Evolutionary conservation across 768 basidiomycete species (phyloP).

Genomic region (Hygrocybe punicea): DNA sequence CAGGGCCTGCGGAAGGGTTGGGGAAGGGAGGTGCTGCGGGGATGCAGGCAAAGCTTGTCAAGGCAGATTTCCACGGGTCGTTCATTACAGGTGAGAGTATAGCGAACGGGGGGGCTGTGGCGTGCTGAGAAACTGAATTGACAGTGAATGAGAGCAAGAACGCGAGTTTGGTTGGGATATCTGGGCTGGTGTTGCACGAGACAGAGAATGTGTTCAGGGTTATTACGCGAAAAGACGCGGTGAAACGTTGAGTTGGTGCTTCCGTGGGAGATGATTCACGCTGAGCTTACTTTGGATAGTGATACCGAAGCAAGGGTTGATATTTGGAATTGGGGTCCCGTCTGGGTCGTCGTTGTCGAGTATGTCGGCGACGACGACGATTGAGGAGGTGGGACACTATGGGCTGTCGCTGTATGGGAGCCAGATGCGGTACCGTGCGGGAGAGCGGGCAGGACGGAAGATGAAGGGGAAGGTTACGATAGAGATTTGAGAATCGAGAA

Average conservation of each 20-base stretch:
- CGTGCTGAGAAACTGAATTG: not conserved
- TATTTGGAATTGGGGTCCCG: conserved; percentile 75
- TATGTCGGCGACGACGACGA: conserved; percentile 46
- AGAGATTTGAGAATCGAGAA: conserved; percentile 47
- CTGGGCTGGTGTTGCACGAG: conserved; percentile 85
- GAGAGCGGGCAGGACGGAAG: conserved; percentile 76
- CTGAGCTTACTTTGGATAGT: conserved; percentile 47
- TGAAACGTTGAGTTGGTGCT: conserved; percentile 62
- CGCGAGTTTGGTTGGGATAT: conserved; percentile 64
- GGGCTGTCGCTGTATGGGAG: conserved; percentile 81
- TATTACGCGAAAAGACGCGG: conserved; percentile 60
- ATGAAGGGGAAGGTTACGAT: conserved; percentile 86
- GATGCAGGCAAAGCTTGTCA: conserved; percentile 82
- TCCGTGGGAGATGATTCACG: not conserved
- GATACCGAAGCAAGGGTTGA: conserved; percentile 68
- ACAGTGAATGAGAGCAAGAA: conserved; percentile 77
- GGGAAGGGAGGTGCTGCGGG: conserved; percentile 51
- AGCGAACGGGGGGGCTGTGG: not conserved
- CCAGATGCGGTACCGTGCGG: conserved; percentile 78
- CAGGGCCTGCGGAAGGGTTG: conserved; percentile 27
- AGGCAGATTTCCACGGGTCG: conserved; percentile 86
- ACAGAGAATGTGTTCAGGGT: conserved; percentile 87
- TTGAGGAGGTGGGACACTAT: conserved; percentile 39
- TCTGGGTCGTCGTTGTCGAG: conserved; percentile 51
- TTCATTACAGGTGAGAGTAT: conserved; percentile 60